Evolutionary conservation across 176 grass and related monocot species (phyloP), one percentile per base, ranked within the genome.

Genomic region (Musa beccarii): DNA sequence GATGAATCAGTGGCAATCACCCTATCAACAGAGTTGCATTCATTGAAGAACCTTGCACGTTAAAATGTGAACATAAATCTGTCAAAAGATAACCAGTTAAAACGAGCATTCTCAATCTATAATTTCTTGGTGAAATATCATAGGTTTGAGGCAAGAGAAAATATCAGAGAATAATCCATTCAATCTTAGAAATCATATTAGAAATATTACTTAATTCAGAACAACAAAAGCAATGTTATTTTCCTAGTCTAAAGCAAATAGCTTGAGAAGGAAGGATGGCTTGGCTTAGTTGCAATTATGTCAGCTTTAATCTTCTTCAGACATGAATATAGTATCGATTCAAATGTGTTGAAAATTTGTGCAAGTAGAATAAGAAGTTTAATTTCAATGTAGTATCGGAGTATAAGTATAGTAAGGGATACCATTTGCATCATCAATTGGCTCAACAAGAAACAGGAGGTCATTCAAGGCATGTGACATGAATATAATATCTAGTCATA

Each of bases 391-490:
- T 43, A 43, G 34, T 43, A 4, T 43, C 34, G 6, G 3, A 43
- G 0, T 43, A 43, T 43, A 3, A 43, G 34, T 43, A 0, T 80
- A 82, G 72, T 59, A 0, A 53, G 54, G 19, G 17, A 86, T 92
- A 89, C 89, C 92, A 84, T 92, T 86, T 55, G 89, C 87, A 82
- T 92, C 89, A 51, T 89, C 85, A 50, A 92, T 92, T 21, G 86
- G 80, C 78, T 96, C 92, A 65, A 96, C 87, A 70, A 96, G 87
- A 74, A 86, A 56, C 80, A 96, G 78, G 71, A 96, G 84, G 63
- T 92, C 86, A 69, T 89, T 84, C 81, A 96, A 72, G 19, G 86
- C 86, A 69, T 69, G 86, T 23, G 34, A 43, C 34, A 43, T 43
- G 34, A 43, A 43, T 43, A 10, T 66, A 14, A 13, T 26, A 28